phyloP scores from a whole-genome alignment of 2,329 filamentous ascomycete species.

The Claviceps monticola region DNA sequence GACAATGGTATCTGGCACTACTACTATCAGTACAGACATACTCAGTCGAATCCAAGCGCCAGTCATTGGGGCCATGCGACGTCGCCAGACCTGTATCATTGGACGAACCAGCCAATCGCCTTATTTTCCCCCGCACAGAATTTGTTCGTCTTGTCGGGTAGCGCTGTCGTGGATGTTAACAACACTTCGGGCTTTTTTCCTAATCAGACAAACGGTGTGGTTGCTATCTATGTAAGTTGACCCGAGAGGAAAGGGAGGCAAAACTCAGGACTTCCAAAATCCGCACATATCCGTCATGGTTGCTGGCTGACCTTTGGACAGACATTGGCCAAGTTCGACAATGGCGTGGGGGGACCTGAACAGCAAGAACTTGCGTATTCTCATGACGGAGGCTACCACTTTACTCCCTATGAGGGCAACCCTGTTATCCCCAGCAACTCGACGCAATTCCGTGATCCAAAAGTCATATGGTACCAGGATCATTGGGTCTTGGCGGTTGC shows the following conservation, averaged over 20 bases:
- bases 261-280: too few species aligned
- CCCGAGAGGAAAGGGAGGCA: too few species aligned
- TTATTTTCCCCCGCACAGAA: slow-evolving; percentile 34
- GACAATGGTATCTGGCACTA: slow-evolving; percentile 44
- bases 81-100: slow-evolving; percentile 46
- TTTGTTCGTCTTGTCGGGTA: slow-evolving; percentile 37
- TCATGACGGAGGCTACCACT: slow-evolving; percentile 16
- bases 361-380: slow-evolving; percentile 50
- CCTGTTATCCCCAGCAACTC: slow-evolving; percentile 43
- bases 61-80: slow-evolving; percentile 57
- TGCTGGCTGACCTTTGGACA: slow-evolving; percentile 2
- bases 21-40: slow-evolving; percentile 46
- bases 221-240: slow-evolving; percentile 29
- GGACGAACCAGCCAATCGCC: slow-evolving; percentile 51
- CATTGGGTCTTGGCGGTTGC: slow-evolving; percentile 19
- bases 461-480: slow-evolving; percentile 43
- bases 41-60: slow-evolving; percentile 35
- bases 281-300: slow-evolving; percentile 1
- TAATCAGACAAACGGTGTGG: slow-evolving; percentile 25
- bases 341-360: slow-evolving; percentile 17
- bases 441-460: slow-evolving; percentile 49
- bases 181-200: slow-evolving; percentile 53
- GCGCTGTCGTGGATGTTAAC: slow-evolving; percentile 43
- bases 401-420: slow-evolving; percentile 44
- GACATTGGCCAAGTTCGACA: slow-evolving; percentile 11